Evolutionary conservation across 2,329 filamentous ascomycete species (phyloP).

Genomic region (Hypoxylon sp.): DNA sequence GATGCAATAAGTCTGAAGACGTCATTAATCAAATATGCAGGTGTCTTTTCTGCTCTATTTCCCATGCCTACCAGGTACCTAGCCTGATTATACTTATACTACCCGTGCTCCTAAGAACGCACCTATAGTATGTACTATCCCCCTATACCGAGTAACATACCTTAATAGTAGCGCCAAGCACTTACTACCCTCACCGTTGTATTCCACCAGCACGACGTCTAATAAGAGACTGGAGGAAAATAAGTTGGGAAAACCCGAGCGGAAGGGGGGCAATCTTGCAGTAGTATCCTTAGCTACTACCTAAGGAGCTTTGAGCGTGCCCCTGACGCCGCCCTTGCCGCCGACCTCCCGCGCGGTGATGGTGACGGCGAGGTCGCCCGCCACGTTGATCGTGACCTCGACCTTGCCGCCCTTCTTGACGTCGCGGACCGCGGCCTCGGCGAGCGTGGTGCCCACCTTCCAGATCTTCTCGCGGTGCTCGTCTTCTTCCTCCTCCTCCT

Average conservation of each 20-base stretch:
- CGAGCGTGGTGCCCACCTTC: constrained; percentile 86
- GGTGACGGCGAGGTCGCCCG: constrained; percentile 80
- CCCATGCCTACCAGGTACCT: constrained; percentile 29
- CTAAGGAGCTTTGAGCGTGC: constrained; percentile 58
- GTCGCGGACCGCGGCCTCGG: constrained; percentile 84
- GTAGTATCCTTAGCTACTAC: background rate
- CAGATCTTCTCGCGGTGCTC: constrained; percentile 91
- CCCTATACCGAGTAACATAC: constrained; percentile 21
- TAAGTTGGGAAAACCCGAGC: too few relatives aligned
- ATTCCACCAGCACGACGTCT: too few relatives aligned
- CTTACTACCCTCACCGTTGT: too few relatives aligned
- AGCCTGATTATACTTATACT: too few relatives aligned
- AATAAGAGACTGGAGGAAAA: too few relatives aligned
- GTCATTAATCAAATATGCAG: constrained; percentile 6
- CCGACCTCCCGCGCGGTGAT: constrained; percentile 88
- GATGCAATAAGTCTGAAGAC: background rate
- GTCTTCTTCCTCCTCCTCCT: constrained; percentile 79
- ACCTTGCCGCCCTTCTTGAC: constrained; percentile 91
- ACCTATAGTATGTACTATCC: background rate
- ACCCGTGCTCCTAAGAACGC: background rate
- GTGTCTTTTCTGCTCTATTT: constrained; percentile 25
- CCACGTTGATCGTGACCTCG: constrained; percentile 92
- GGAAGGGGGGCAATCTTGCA: too few relatives aligned
- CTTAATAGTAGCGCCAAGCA: too few relatives aligned
- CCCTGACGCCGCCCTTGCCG: constrained; percentile 84